Evolutionary conservation across 2,329 filamentous ascomycete genomes (phyloP), one percentile per base, ranked within the genome.

Genomic region (Penicillium sclerotiorum): DNA sequence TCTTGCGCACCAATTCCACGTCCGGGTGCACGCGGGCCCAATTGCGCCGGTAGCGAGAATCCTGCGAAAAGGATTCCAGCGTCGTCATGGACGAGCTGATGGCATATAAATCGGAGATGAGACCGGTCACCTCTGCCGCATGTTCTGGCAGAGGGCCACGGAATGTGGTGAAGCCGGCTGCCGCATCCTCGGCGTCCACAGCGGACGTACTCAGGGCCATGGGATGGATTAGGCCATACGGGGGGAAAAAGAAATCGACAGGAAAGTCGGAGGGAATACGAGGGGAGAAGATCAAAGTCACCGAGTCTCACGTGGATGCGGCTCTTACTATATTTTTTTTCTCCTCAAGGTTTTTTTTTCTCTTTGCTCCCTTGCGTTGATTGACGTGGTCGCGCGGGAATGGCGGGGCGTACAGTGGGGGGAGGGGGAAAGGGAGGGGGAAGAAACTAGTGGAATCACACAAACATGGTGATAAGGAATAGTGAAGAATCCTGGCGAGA

Each of bases 21-120:
- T 84, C 80, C 12, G 69, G 61, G 17, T 71, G 58, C 42, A 81
- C 76, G 36, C 65, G 63, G 37, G 62, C 57, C 52, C 74, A 70
- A 22, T 67, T 69, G 32, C 64, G 61, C 17, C 62, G 69, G 61
- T 74, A 72, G 13, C 63, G 68, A 22, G 69, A 68, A 49, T 72
- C 64, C 12, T 69, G 67, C 23, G 78, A 65, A 22, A 74, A 65
- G 42, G 70, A 69, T 35, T 80, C 73, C 32, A 85, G 66, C 35
- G 68, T 69, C 38, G 75, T 74, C 20, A 85, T 68, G 8, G 70
- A 72, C 40, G 75, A 72, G 48, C 79, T 79, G 62, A 84, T 78
- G 44, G 73, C 73, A 60, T 80, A 82, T 20, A 84, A 72, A 52
- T 81, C 74, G 47, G 77, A 74, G 45, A 84, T 79, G 22, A 80